Percentiles rank a stretch among this genome's conserved stretches.
Evolutionary conservation across 495 filamentous ascomycete genomes (phyloP).

Genomic region (Viridothelium virens): DNA sequence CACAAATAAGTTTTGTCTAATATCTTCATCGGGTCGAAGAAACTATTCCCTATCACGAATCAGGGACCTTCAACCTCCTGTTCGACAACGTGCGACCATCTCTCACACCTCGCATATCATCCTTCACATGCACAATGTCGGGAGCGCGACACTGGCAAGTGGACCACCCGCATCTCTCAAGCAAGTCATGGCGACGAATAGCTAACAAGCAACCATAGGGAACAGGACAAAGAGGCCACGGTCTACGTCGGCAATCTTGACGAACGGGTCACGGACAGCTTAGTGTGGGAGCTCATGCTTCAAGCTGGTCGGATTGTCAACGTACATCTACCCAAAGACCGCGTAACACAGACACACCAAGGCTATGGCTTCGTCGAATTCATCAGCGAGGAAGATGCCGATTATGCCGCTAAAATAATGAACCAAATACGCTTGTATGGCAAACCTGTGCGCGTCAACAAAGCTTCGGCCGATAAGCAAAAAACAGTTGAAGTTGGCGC

Average conservation of each 20-base stretch:
- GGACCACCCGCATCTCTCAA: too few relatives aligned
- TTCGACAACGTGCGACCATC: too few relatives aligned
- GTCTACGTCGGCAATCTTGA: constrained; percentile 98
- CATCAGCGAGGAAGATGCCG: constrained; percentile 89
- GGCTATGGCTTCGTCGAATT: constrained; percentile 99
- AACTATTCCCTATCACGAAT: neutral
- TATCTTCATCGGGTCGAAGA: neutral
- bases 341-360: constrained; percentile 92
- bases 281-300: constrained; percentile 96
- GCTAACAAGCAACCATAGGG: constrained; percentile 47
- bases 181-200: too few relatives aligned
- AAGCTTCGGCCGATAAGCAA: constrained; percentile 92
- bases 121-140: neutral
- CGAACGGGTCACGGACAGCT: constrained; percentile 81
- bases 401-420: constrained; percentile 95
- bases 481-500: constrained; percentile 93
- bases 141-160: constrained; percentile 14
- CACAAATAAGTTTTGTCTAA: too few relatives aligned
- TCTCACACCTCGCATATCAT: neutral
- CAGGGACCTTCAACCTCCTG: too few relatives aligned
- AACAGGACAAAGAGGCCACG: constrained; percentile 97
- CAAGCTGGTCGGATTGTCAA: constrained; percentile 95
- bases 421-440: constrained; percentile 90
- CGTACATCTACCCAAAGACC: constrained; percentile 94
- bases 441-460: constrained; percentile 95